phyloP scores from a whole-genome alignment of 305 asterid genomes.

The Solanum hybrid region DNA sequence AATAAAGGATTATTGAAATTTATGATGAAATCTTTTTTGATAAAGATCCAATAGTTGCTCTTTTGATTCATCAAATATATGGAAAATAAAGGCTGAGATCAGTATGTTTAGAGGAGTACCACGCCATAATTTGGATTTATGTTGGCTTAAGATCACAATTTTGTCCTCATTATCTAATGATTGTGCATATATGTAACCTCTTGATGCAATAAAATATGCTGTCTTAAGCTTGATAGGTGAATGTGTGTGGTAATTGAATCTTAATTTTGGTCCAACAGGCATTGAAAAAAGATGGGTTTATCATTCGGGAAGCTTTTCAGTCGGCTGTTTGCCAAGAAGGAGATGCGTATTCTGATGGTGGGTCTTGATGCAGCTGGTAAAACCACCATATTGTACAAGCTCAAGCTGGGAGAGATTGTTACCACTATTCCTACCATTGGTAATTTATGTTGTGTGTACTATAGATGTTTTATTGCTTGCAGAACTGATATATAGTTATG shows the following conservation, averaged over 20 bases:
- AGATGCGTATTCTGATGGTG: constrained; percentile 86
- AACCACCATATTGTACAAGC: constrained; percentile 80
- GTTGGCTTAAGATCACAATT: neutral
- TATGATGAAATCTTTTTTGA: neutral
- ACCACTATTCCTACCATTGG: constrained; percentile 84
- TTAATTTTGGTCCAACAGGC: constrained; percentile 14
- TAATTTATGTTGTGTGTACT: constrained; percentile 11
- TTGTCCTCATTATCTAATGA: too few relatives aligned
- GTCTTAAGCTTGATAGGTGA: neutral
- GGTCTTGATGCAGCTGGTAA: constrained; percentile 97
- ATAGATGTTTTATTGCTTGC: neutral
- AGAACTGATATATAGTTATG: neutral
- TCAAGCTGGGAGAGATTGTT: constrained; percentile 85
- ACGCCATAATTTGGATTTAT: neutral
- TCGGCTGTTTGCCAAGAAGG: constrained; percentile 78
- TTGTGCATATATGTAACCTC: neutral
- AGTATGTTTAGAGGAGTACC: neutral
- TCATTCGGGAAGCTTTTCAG: constrained; percentile 79
- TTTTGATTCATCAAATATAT: neutral
- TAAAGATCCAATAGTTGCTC: neutral
- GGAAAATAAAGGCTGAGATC: neutral
- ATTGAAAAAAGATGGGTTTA: constrained; percentile 53
- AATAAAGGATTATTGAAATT: neutral
- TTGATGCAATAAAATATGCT: neutral
- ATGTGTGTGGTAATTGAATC: neutral